Evolutionary conservation across 2,329 filamentous ascomycete species (phyloP).

Genomic region (Nemania bipapillata): DNA sequence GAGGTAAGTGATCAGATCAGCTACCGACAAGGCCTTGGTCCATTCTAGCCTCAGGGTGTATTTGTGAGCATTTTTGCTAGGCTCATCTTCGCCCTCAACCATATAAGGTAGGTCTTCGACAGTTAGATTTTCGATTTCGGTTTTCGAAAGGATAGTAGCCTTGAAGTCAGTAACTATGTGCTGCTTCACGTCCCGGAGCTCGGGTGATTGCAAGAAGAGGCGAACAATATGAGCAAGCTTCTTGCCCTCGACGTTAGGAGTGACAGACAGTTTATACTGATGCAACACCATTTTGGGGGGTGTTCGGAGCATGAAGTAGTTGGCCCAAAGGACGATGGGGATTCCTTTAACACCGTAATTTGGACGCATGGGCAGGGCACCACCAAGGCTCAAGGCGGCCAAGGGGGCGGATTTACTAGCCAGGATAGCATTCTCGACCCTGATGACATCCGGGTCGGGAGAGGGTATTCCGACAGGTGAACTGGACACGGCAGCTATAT

Average conservation of each 20-base stretch:
- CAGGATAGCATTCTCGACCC: constrained; percentile 18
- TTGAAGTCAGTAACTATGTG: constrained; percentile 52
- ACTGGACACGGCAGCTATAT: constrained; percentile 1
- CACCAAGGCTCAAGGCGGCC: not conserved
- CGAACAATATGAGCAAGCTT: constrained; percentile 29
- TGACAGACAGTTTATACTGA: constrained; percentile 33
- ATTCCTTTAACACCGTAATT: constrained; percentile 23
- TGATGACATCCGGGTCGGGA: not conserved
- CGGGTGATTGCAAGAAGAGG: constrained; percentile 19
- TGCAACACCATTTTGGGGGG: not conserved
- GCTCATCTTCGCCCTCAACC: constrained; percentile 48
- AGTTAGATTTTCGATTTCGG: constrained; percentile 35
- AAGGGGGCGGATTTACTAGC: not conserved
- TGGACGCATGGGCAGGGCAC: constrained; percentile 19
- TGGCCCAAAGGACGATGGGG: constrained; percentile 22
- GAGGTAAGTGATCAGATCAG: constrained; percentile 18
- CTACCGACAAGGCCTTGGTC: not conserved
- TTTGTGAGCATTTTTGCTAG: constrained; percentile 29
- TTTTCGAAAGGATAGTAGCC: constrained; percentile 49
- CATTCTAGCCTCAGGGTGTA: constrained; percentile 11
- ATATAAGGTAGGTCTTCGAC: constrained; percentile 41
- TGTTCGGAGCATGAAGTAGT: constrained; percentile 21
- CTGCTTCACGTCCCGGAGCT: not conserved
- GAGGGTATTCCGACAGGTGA: not conserved
- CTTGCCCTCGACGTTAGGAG: constrained; percentile 21